Percentiles rank a stretch among this genome's conserved stretches.
phyloP scores from a whole-genome alignment of 2,329 filamentous ascomycete species.

The Coniella vitis region DNA sequence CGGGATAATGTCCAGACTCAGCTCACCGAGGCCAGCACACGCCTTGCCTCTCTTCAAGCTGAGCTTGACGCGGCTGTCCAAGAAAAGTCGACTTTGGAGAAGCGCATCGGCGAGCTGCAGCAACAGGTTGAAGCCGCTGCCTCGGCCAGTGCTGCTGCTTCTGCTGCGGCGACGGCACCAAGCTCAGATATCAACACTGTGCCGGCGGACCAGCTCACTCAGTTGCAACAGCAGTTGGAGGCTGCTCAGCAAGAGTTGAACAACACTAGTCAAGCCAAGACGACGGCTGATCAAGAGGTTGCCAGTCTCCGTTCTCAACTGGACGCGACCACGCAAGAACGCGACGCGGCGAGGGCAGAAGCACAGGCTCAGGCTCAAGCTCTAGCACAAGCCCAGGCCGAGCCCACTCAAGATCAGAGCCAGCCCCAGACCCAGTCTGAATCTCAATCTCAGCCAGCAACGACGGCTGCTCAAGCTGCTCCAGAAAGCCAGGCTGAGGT shows the following conservation, averaged over 20 bases:
- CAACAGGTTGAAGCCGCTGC: constrained; percentile 22
- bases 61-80: constrained; percentile 49
- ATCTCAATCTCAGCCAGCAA: constrained; percentile 21
- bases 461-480: constrained; percentile 19
- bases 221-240: constrained; percentile 40
- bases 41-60: constrained; percentile 32
- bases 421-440: constrained; percentile 10
- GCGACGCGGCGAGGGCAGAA: constrained; percentile 52
- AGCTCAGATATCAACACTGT: constrained; percentile 30
- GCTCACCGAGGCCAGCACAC: constrained; percentile 37
- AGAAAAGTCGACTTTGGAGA: constrained; percentile 24
- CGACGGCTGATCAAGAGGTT: constrained; percentile 58
- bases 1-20: constrained; percentile 46
- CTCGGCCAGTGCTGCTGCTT: constrained; percentile 14
- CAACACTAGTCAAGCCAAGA: constrained; percentile 59
- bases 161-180: constrained; percentile 21
- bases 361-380: constrained; percentile 20
- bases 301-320: constrained; percentile 51
- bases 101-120: constrained; percentile 38
- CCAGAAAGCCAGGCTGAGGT: constrained; percentile 17
- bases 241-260: constrained; percentile 51
- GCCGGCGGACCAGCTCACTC: constrained; percentile 39
- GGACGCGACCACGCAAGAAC: constrained; percentile 52
- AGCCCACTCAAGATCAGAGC: too few relatives aligned
- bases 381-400: not conserved